Evolutionary conservation across 495 filamentous ascomycete species (phyloP).

Genomic region (Parathielavia hyrcaniae): DNA sequence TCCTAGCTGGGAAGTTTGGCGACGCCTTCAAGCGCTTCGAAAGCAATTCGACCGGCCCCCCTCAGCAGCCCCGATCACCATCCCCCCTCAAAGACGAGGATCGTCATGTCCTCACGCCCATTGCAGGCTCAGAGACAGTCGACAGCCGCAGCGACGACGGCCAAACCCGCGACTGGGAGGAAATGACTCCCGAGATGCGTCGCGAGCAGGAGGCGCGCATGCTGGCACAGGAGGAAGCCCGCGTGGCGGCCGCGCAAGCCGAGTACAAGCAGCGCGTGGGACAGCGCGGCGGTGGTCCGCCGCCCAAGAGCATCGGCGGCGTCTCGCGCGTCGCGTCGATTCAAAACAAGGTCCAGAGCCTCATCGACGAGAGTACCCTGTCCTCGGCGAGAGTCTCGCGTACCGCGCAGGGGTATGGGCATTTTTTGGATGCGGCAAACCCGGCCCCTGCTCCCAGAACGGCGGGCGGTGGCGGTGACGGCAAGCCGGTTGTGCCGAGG

Average conservation of each 20-base stretch:
- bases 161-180: slow-evolving; percentile 53
- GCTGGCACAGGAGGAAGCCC: slow-evolving; percentile 80
- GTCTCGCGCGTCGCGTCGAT: slow-evolving; percentile 69
- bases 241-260: slow-evolving; percentile 87
- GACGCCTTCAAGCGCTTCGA: slow-evolving; percentile 96
- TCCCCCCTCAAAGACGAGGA: slow-evolving; percentile 50
- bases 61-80: slow-evolving; percentile 44
- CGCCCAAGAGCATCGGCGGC: slow-evolving; percentile 49
- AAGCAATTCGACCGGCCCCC: slow-evolving; percentile 39
- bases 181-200: slow-evolving; percentile 81
- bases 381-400: slow-evolving; percentile 51
- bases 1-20: slow-evolving; percentile 84
- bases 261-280: slow-evolving; percentile 79
- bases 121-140: slow-evolving; percentile 69
- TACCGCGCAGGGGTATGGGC: slow-evolving; percentile 85
- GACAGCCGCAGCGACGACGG: slow-evolving; percentile 65
- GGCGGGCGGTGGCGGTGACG: slow-evolving; percentile 13
- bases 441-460: slow-evolving; percentile 20
- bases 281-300: slow-evolving; percentile 45
- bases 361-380: slow-evolving; percentile 73
- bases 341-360: slow-evolving; percentile 78
- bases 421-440: slow-evolving; percentile 56
- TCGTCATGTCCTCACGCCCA: slow-evolving; percentile 58
- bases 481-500: slow-evolving; percentile 26
- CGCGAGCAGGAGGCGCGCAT: slow-evolving; percentile 81